These are phyloP conservation scores for Macrolepiota albuminosa DNA, from an alignment of 768 basidiomycete species.

Conservation along the genomic window DNA sequence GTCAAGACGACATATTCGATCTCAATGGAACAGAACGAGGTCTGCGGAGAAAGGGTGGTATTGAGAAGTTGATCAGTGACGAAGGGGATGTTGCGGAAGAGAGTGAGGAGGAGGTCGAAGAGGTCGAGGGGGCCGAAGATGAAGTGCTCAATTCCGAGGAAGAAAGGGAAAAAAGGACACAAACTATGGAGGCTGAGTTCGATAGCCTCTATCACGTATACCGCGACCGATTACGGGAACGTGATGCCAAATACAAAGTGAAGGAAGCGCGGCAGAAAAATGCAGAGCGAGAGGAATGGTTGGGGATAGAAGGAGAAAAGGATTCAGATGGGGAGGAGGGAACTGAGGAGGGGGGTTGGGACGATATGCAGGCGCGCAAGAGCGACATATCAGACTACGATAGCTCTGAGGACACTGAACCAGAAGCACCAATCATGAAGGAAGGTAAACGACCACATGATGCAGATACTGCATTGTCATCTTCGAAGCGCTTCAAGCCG, in stretches of 20 bases:
- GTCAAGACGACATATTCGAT: slow-evolving; percentile 88
- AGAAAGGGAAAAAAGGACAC: slow-evolving; percentile 59
- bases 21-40: slow-evolving; percentile 55
- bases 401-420: slow-evolving; percentile 39
- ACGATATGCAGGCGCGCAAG: slow-evolving; percentile 56
- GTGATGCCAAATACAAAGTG: slow-evolving; percentile 84
- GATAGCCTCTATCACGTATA: slow-evolving; percentile 89
- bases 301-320: slow-evolving; percentile 49
- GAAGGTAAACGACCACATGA: slow-evolving; percentile 40
- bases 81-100: slow-evolving; percentile 39
- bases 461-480: slow-evolving; percentile 18
- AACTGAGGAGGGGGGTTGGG: slow-evolving; percentile 65
- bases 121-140: slow-evolving; percentile 26
- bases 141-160: slow-evolving; percentile 59
- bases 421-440: slow-evolving; percentile 15
- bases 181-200: slow-evolving; percentile 74
- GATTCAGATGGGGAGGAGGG: slow-evolving; percentile 29
- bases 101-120: slow-evolving; percentile 22
- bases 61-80: slow-evolving; percentile 28
- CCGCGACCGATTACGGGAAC: slow-evolving; percentile 70
- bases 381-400: slow-evolving; percentile 49
- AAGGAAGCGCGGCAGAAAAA: slow-evolving; percentile 72
- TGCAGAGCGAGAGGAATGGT: slow-evolving; percentile 77
- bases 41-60: slow-evolving; percentile 33
- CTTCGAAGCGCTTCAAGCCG: slow-evolving; percentile 46